Evolutionary conservation across 495 filamentous ascomycete species (phyloP).

Genomic region (Pyrenula aspistea): DNA sequence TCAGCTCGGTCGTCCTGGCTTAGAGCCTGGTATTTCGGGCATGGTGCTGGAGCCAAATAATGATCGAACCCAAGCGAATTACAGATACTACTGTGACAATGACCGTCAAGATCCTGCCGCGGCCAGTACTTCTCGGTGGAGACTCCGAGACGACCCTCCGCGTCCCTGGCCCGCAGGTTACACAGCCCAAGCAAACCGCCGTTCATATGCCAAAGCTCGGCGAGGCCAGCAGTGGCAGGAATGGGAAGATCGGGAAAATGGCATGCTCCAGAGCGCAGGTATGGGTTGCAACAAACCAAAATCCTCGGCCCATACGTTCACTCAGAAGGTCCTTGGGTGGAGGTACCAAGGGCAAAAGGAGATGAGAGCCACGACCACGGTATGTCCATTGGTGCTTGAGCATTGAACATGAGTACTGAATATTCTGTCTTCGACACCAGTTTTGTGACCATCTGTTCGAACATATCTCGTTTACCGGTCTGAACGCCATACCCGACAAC

Average conservation of each 20-base stretch:
- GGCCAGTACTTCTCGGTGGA: too few relatives aligned
- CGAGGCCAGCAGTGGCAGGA: background rate
- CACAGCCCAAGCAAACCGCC: too few relatives aligned
- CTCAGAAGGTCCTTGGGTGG: background rate
- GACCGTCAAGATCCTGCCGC: too few relatives aligned
- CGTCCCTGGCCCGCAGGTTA: too few relatives aligned
- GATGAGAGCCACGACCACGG: too few relatives aligned
- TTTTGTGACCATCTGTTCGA: background rate
- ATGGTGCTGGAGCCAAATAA: background rate
- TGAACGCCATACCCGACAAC: background rate
- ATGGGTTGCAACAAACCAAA: background rate
- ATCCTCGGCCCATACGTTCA: too few relatives aligned
- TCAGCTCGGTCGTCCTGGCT: background rate
- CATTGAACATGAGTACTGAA: too few relatives aligned
- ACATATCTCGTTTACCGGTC: background rate
- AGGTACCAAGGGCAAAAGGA: too few relatives aligned
- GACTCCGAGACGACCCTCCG: too few relatives aligned
- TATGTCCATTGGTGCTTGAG: too few relatives aligned
- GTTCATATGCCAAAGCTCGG: too few relatives aligned
- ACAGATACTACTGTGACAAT: too few relatives aligned
- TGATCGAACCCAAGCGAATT: background rate
- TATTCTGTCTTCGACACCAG: background rate
- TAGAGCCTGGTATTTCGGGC: background rate
- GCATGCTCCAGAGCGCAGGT: background rate
- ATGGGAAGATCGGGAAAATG: background rate